Evolutionary conservation across 306 rosid genomes (phyloP).

Genomic region (Dryas drummondii): DNA sequence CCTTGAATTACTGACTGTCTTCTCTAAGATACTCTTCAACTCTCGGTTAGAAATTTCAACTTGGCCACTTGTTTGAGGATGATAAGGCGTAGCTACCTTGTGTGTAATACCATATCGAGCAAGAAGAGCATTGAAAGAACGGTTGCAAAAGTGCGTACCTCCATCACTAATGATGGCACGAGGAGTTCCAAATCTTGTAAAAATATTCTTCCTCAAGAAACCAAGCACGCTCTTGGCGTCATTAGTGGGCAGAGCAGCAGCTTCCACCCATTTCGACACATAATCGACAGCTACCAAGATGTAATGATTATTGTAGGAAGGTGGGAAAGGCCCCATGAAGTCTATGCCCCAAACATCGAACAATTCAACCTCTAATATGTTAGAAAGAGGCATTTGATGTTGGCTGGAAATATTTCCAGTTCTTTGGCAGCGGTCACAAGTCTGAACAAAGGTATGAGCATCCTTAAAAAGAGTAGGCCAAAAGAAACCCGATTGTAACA

Average conservation of each 20-base stretch:
- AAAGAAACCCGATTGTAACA: background rate
- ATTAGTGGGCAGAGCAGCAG: background rate
- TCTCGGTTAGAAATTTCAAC: background rate
- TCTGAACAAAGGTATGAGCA: background rate
- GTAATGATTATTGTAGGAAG: background rate
- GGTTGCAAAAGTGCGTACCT: background rate
- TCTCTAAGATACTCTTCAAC: background rate
- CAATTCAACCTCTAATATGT: background rate
- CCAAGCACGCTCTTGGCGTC: background rate
- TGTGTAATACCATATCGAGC: too few relatives aligned
- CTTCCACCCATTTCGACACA: too few relatives aligned
- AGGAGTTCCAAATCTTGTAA: background rate
- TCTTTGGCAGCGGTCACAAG: background rate
- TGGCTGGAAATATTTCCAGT: background rate
- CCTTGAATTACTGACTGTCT: background rate
- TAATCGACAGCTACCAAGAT: slow-evolving; percentile 1
- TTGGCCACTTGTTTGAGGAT: too few relatives aligned
- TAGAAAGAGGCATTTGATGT: background rate
- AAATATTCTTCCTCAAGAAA: background rate
- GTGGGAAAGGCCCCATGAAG: background rate
- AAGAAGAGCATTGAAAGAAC: background rate
- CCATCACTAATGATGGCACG: background rate
- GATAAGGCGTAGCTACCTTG: too few relatives aligned
- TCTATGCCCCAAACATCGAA: background rate
- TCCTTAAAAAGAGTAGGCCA: too few relatives aligned